Evolutionary conservation across 1,139 yeast species (phyloP).

Genomic region (Schizosaccharomyces versatilis): DNA sequence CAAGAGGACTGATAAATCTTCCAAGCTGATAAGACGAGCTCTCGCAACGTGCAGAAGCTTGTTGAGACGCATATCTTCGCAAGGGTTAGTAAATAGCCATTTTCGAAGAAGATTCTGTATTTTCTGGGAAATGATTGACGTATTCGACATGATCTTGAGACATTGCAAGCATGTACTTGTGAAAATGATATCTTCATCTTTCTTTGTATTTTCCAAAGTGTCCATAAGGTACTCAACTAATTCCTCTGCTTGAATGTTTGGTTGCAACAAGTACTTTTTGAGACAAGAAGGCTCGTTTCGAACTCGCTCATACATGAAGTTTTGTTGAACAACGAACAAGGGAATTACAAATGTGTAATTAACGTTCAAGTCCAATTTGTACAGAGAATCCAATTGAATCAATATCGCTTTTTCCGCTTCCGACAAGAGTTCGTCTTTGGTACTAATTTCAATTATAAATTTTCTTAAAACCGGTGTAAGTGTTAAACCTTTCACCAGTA

Average conservation of each 20-base stretch:
- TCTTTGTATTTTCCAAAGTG: background rate
- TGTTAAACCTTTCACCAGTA: background rate
- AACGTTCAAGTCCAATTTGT: background rate
- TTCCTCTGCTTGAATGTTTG: background rate
- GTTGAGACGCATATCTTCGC: no score
- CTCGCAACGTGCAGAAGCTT: no score
- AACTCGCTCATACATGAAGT: background rate
- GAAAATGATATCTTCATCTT: background rate
- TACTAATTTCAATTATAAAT: background rate
- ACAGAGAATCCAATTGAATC: background rate
- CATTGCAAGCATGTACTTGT: no score
- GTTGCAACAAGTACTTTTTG: background rate
- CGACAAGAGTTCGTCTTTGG: background rate
- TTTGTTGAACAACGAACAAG: background rate
- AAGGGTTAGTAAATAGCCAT: no score
- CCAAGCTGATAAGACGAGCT: no score
- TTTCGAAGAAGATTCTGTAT: no score
- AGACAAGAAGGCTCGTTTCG: background rate
- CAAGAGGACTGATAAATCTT: no score
- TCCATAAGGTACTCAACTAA: background rate
- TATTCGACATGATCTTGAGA: no score
- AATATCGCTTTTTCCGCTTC: background rate
- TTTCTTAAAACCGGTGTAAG: background rate
- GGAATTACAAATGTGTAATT: background rate
- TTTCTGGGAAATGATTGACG: no score